Percentiles rank a stretch among this genome's conserved stretches.
Evolutionary conservation across 129 eudicot genomes (phyloP).

Genomic region (Saussurea involucrata): DNA sequence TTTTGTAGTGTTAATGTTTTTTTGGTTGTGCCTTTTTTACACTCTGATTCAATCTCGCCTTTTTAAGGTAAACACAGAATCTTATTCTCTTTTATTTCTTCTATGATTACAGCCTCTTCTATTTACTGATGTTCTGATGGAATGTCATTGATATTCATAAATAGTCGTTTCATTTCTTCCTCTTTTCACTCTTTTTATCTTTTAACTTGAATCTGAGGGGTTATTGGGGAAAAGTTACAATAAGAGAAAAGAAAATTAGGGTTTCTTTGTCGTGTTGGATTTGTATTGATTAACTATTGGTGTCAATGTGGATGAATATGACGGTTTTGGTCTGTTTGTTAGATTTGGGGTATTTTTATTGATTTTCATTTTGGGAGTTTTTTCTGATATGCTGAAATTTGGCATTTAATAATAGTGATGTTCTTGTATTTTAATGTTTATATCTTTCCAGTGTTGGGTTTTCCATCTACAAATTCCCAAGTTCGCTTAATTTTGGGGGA

Average conservation of each 20-base stretch:
- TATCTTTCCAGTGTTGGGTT: too few species aligned
- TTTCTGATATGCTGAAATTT: slow-evolving; percentile 22
- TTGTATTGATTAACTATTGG: slow-evolving; percentile 9
- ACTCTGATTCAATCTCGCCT: slow-evolving; percentile 44
- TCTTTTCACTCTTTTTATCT: neutral
- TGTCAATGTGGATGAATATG: slow-evolving; percentile 9
- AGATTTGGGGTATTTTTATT: slow-evolving; percentile 48
- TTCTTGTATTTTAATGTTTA: too few species aligned
- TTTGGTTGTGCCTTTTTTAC: slow-evolving; percentile 25
- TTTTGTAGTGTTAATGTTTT: slow-evolving; percentile 11
- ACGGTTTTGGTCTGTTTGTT: slow-evolving; percentile 25
- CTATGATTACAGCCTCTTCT: slow-evolving; percentile 23
- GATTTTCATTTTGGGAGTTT: neutral
- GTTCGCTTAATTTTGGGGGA: too few species aligned
- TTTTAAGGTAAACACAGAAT: slow-evolving; percentile 38
- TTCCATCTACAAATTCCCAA: too few species aligned
- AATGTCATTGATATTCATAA: neutral
- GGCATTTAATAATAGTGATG: slow-evolving; percentile 18
- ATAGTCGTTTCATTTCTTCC: neutral
- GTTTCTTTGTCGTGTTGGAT: neutral
- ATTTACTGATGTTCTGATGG: neutral
- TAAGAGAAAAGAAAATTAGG: neutral
- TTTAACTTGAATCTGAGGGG: slow-evolving; percentile 10
- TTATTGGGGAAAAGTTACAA: neutral
- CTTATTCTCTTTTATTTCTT: slow-evolving; percentile 34